Evolutionary conservation across 129 eudicot genomes (phyloP), one percentile per base, ranked within the genome.

Genomic region (sunflower (Helianthus annuus)): DNA sequence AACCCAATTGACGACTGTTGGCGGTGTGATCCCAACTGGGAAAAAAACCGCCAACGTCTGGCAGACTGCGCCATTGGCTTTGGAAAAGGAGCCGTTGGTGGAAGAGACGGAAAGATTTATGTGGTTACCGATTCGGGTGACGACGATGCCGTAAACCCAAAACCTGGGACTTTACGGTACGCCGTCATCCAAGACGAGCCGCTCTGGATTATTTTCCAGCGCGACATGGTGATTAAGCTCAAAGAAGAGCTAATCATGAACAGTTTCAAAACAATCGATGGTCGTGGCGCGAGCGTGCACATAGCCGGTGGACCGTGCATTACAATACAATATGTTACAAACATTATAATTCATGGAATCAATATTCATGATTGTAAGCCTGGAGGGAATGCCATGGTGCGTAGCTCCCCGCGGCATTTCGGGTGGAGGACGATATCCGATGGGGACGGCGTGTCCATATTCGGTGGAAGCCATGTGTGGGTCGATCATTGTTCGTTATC

Each of bases 1-100:
- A 90, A 90, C 62, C 96, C 96, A 4, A 87, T 90, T 8, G 96
- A 90, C 59, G 94, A 87, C 44, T 90, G 96, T 78, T 90, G 96
- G 96, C 83, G 96, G 27, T 90, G 96, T 72, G 94, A 87, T 64
- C 83, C 89, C 0, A 70, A 90, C 14, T 90, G 96, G 96, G 85
- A 72, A 64, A 65, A 70, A 0, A 87, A 90, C 70, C 96, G 94
- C 32, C 91, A 85, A 58, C 85, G 84, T 42, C 52, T 90, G 2
- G 91, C 96, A 1, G 96, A 90, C 68, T 90, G 96, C 44, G 88
- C 89, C 24, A 87, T 87, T 39, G 96, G 96, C 48, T 90, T 90
- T 11, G 96, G 96, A 0, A 81, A 81, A 73, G 81, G 85, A 3
- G 94, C 96, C 9, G 46, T 85, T 2, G 96, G 96, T 7, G 96